A percentile compares a stretch with the other conserved stretches of the same genome.
Evolutionary conservation across 331 rosid species (phyloP).

Genomic region (Arachis monticola): DNA sequence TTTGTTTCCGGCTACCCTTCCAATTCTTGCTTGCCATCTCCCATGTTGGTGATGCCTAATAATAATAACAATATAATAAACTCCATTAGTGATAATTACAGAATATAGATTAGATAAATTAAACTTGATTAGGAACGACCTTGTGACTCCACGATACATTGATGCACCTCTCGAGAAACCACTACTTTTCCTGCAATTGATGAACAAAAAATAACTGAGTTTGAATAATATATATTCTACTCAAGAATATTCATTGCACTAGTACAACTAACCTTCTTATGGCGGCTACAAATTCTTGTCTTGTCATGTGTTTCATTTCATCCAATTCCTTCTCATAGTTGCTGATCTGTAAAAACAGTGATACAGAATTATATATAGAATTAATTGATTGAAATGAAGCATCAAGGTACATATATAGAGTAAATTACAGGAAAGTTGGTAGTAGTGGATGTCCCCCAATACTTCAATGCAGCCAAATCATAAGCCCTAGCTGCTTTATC

Average conservation of each 20-base stretch:
- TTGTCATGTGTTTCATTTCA: slow-evolving; percentile 97
- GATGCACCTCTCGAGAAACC: slow-evolving; percentile 99
- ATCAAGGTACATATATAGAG: no score
- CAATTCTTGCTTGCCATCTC: slow-evolving; percentile 98
- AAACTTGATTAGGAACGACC: slow-evolving; percentile 47
- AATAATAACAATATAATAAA: background rate
- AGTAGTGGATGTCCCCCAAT: slow-evolving; percentile 98
- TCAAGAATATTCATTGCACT: background rate
- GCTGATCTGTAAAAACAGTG: slow-evolving; percentile 56
- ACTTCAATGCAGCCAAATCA: slow-evolving; percentile 95
- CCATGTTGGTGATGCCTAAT: slow-evolving; percentile 96
- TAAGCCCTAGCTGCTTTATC: slow-evolving; percentile 99
- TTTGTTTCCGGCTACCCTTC: slow-evolving; percentile 96
- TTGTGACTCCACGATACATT: slow-evolving; percentile 98
- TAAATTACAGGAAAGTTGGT: slow-evolving; percentile 84
- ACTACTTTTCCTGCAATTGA: slow-evolving; percentile 82
- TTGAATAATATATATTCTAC: no score
- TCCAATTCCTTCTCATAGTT: slow-evolving; percentile 96
- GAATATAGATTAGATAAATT: no score
- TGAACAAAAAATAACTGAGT: background rate
- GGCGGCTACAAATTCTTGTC: slow-evolving; percentile 99
- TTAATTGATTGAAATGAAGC: no score
- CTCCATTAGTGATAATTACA: no score
- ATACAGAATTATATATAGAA: no score
- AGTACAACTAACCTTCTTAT: slow-evolving; percentile 69